Base-by-base conservation (phyloP, 2,329 filamentous ascomycete species). In the Cladosporium sp. region DNA sequence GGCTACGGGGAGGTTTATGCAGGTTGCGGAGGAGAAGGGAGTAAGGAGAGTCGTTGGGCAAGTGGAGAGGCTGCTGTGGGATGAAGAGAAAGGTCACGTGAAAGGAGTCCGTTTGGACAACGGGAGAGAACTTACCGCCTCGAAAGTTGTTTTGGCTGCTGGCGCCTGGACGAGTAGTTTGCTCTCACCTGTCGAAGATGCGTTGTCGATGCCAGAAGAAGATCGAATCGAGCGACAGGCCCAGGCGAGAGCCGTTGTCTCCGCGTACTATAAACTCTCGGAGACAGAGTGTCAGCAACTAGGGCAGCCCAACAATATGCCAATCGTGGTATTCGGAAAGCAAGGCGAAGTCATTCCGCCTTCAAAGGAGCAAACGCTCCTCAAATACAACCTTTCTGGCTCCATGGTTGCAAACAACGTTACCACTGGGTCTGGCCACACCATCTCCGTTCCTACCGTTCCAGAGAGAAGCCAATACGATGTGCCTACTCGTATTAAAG, bases 181-280 rank as follows among this genome's bases (percentile, higher is more conserved):
- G 20, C 70, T 84, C 50, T 74, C 74, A 2, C 72, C 77, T 12
- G 34, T 75, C 2, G 75, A 78, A 56, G 72, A 76, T 50, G 55
- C 62, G 3, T 56, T 76, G 4, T 48, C 2, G 63, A 44, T 77
- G 49, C 69, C 71, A 39, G 73, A 74, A 1, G 67, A 72, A 2
- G 66, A 76, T 20, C 69, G 75, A 43, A 67, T 75, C 20, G 72
- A 80, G 50, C 67, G 74, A 22, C 82, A 85, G 56, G 69, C 76
- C 15, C 68, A 72, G 38, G 80, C 82, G 4, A 80, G 80, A 0
- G 83, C 79, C 1, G 79, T 84, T 13, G 76, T 2, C 80, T 80
- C 42, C 0, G 80, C 78, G 0, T 79, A 83, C 66, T 77, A 78
- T 20, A 71, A 73, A 29, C 70, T 85, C 6, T 71, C 73, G 5